A percentile compares a stretch with the other conserved stretches of the same genome.
phyloP scores from a whole-genome alignment of 2,329 filamentous ascomycete genomes.

The Hymenoscyphus repandus region DNA sequence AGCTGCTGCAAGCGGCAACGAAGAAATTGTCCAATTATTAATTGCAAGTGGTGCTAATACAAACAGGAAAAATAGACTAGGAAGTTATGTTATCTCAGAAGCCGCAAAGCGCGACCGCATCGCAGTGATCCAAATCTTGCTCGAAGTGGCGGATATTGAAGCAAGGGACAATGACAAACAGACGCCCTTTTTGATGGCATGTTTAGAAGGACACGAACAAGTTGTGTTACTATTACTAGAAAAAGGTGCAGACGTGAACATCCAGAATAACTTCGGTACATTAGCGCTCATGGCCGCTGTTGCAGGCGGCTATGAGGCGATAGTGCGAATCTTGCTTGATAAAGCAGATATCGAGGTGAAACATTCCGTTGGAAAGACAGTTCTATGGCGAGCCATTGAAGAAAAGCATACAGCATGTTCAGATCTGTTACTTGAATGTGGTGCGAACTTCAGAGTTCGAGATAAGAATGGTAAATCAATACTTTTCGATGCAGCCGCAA shows the following conservation, averaged over 20 bases:
- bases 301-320: background rate
- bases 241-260: background rate
- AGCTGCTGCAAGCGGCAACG: too few species aligned
- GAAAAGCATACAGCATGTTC: background rate
- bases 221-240: background rate
- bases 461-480: background rate
- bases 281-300: background rate
- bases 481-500: background rate
- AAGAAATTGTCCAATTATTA: too few species aligned
- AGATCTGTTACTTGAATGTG: background rate
- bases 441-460: background rate
- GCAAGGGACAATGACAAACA: background rate
- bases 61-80: too few species aligned
- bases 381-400: background rate
- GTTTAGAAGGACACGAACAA: background rate
- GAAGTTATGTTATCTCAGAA: too few species aligned
- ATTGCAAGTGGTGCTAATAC: too few species aligned
- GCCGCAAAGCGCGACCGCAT: too few species aligned
- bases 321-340: background rate
- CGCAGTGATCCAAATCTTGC: background rate
- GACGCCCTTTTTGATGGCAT: background rate
- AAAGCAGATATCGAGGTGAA: conserved; percentile 13
- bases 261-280: background rate
- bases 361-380: background rate
- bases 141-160: background rate